These are phyloP conservation scores for Holtermanniella nyarrowii DNA, from an alignment of 768 basidiomycete species.

Conservation along the genomic window DNA sequence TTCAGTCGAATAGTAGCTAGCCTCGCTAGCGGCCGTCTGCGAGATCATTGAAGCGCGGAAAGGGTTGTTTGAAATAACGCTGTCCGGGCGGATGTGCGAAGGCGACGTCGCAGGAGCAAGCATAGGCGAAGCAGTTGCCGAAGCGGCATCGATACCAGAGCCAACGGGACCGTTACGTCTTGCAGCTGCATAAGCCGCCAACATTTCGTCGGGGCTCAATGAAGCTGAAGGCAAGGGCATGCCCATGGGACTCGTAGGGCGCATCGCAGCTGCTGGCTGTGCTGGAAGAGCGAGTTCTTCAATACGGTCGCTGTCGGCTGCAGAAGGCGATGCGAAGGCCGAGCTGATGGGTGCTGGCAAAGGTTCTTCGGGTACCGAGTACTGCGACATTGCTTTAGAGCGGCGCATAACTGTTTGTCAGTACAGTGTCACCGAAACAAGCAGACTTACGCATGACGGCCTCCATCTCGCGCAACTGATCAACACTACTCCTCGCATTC, in stretches of 20 bases:
- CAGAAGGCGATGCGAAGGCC: neutral
- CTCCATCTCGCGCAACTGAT: constrained; percentile 35
- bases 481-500: constrained; percentile 30
- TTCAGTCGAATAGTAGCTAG: neutral
- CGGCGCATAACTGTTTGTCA: constrained; percentile 20
- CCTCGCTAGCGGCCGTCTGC: neutral
- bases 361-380: constrained; percentile 11
- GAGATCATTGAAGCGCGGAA: neutral
- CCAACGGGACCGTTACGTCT: neutral
- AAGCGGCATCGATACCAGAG: neutral
- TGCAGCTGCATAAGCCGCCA: constrained; percentile 37
- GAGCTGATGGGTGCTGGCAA: neutral
- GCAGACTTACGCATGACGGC: constrained; percentile 30
- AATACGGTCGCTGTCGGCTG: neutral
- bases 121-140: neutral
- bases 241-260: neutral
- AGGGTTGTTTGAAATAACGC: neutral
- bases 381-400: constrained; percentile 31
- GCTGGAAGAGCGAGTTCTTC: neutral
- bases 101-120: no score
- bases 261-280: neutral
- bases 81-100: no score
- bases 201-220: constrained; percentile 35
- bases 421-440: neutral
- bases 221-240: neutral